Evolutionary conservation across 2,329 filamentous ascomycete genomes (phyloP).

Genomic region (Fusarium graminum): DNA sequence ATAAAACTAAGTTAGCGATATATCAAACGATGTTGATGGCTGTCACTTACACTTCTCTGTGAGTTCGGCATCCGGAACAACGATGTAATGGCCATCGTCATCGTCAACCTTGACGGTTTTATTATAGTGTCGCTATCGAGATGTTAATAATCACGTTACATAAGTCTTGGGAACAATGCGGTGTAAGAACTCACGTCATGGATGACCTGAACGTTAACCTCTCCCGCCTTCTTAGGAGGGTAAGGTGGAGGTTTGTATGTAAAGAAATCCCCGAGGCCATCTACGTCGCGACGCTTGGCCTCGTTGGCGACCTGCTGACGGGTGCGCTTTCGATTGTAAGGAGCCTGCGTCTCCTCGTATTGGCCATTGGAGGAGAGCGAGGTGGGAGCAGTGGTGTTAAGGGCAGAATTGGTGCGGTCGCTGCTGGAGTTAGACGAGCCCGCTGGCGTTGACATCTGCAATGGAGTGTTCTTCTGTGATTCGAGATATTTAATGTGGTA

Average conservation of each 20-base stretch:
- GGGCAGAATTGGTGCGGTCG: conserved; percentile 82
- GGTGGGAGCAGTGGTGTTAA: conserved; percentile 90
- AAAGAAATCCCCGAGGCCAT: conserved; percentile 76
- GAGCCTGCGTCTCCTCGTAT: conserved; percentile 75
- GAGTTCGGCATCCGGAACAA: conserved; percentile 85
- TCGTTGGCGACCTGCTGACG: conserved; percentile 86
- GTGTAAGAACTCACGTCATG: conserved; percentile 67
- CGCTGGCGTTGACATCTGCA: conserved; percentile 73
- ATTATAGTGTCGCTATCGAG: conserved; percentile 55
- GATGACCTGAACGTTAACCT: conserved; percentile 75
- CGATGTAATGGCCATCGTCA: conserved; percentile 96
- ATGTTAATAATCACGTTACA: conserved; percentile 28
- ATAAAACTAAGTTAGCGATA: conserved; percentile 40
- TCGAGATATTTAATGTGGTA: conserved; percentile 79
- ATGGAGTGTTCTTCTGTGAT: conserved; percentile 79
- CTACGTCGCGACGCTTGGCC: conserved; percentile 81
- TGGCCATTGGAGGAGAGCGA: conserved; percentile 75
- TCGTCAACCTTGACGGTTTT: conserved; percentile 87
- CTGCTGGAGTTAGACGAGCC: conserved; percentile 83
- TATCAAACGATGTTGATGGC: too few relatives aligned
- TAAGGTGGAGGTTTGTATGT: conserved; percentile 89
- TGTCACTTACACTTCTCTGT: conserved; percentile 87
- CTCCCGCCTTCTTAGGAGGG: conserved; percentile 89
- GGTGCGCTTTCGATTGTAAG: conserved; percentile 91
- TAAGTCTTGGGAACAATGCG: conserved; percentile 3